A percentile compares a stretch with the other conserved stretches of the same genome.
Conservation (phyloP, 169 alveolate species). For the Cyclospora cayetanensis region DNA sequence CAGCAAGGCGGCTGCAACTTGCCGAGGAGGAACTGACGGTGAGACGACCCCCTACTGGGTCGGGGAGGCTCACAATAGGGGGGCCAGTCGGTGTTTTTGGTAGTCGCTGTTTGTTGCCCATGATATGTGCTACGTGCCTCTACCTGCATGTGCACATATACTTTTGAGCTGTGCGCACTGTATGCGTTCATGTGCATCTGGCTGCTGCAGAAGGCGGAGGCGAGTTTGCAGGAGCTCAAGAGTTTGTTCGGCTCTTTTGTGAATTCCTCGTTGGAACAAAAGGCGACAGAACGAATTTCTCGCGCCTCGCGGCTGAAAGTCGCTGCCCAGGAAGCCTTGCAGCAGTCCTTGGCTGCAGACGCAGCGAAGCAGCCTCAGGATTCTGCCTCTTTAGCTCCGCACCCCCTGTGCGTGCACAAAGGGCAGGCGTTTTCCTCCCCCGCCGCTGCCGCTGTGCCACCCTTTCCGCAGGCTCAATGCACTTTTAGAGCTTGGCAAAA, state of each 20-base stretch:
- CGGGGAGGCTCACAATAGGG: too few relatives aligned
- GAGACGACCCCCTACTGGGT: too few relatives aligned
- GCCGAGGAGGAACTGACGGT: slow-evolving; percentile 71
- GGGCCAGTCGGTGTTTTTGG: too few relatives aligned
- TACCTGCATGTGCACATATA: neutral
- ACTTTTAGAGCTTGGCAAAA: too few relatives aligned
- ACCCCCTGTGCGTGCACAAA: neutral
- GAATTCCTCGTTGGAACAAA: slow-evolving; percentile 44
- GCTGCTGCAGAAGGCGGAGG: slow-evolving; percentile 66
- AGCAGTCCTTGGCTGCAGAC: slow-evolving; percentile 32
- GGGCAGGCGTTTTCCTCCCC: too few relatives aligned
- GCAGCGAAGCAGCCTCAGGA: slow-evolving; percentile 15
- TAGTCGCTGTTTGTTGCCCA: too few relatives aligned
- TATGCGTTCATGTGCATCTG: neutral
- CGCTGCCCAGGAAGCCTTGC: slow-evolving; percentile 61
- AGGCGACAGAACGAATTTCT: slow-evolving; percentile 65
- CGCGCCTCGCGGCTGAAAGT: slow-evolving; percentile 68
- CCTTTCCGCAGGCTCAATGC: too few relatives aligned
- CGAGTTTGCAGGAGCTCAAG: slow-evolving; percentile 66
- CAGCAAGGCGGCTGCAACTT: slow-evolving; percentile 67
- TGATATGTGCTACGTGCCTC: too few relatives aligned
- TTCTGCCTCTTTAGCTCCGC: slow-evolving; percentile 7
- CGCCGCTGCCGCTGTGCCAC: too few relatives aligned
- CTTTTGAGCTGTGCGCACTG: neutral
- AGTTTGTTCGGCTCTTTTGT: slow-evolving; percentile 57